Conservation (phyloP, 1,284 basidiomycete genomes). For the Ganoderma resinaceum region DNA sequence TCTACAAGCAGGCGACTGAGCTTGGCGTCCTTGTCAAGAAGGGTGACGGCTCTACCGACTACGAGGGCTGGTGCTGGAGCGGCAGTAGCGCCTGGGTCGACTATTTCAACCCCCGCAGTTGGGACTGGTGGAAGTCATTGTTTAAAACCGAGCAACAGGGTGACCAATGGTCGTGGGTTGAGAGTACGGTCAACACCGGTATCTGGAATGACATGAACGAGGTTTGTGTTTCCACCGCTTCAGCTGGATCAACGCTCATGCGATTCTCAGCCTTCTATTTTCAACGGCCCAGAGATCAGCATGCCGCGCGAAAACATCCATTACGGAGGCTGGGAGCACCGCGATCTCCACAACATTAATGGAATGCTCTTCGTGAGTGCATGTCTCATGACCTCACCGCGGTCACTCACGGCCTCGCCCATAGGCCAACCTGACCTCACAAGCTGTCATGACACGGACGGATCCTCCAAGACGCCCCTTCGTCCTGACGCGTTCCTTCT, state of each 20-base stretch:
- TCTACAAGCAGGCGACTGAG: conserved; percentile 87
- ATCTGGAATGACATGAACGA: conserved; percentile 99
- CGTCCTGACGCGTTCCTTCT: conserved; percentile 95
- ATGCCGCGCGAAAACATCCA: conserved; percentile 96
- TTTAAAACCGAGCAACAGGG: conserved; percentile 69
- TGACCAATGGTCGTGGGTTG: conserved; percentile 72
- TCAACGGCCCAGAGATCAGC: conserved; percentile 98
- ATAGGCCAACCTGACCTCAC: conserved; percentile 87
- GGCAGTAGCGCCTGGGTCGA: conserved; percentile 97
- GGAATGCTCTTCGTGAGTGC: conserved; percentile 83
- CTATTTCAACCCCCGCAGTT: conserved; percentile 91
- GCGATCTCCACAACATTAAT: conserved; percentile 95
- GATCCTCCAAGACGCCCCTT: conserved; percentile 85
- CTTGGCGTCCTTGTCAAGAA: conserved; percentile 85
- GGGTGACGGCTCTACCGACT: conserved; percentile 80
- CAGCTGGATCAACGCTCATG: conserved; percentile 7
- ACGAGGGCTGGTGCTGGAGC: conserved; percentile 99
- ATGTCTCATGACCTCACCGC: conserved; percentile 11
- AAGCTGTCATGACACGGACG: conserved; percentile 82
- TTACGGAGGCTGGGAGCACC: conserved; percentile 95
- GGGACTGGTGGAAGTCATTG: conserved; percentile 91
- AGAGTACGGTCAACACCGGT: conserved; percentile 83
- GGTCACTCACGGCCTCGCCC: conserved; percentile 1
- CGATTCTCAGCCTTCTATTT: conserved; percentile 83
- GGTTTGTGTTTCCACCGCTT: conserved; percentile 42